Evolutionary conservation across 805 yeast species (phyloP).

Genomic region (Wickerhamiella alocasiicola): DNA sequence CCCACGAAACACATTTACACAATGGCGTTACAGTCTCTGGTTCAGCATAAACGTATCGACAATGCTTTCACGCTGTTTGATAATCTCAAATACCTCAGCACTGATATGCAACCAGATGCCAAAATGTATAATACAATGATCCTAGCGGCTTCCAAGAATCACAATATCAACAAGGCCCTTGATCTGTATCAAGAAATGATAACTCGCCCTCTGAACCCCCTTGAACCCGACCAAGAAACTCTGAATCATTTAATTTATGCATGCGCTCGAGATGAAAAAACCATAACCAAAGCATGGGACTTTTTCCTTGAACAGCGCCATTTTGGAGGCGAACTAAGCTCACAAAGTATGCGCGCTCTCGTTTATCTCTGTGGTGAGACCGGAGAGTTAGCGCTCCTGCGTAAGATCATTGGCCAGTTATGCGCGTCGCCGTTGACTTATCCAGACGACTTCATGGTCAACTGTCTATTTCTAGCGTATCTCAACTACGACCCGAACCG

Average conservation of each 20-base stretch:
- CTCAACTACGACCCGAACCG: conserved; percentile 21
- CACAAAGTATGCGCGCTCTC: conserved; percentile 50
- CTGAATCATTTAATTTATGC: conserved; percentile 53
- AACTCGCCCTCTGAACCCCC: conserved; percentile 25
- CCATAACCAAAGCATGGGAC: conserved; percentile 59
- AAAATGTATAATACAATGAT: conserved; percentile 62
- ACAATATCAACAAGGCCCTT: conserved; percentile 59
- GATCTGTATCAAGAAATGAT: conserved; percentile 65
- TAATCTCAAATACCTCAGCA: conserved; percentile 69
- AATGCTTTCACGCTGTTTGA: conserved; percentile 68
- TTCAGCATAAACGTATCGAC: conserved; percentile 35
- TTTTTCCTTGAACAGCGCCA: conserved; percentile 54
- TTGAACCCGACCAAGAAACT: conserved; percentile 34
- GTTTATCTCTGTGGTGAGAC: conserved; percentile 65
- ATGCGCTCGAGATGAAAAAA: conserved; percentile 42
- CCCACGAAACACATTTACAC: conserved; percentile 34
- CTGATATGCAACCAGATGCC: conserved; percentile 52
- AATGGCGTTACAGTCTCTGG: conserved; percentile 49
- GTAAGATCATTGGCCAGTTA: conserved; percentile 38
- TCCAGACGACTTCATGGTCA: conserved; percentile 25
- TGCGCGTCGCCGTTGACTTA: conserved; percentile 19
- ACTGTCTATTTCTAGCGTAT: conserved; percentile 27
- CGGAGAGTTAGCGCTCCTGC: conserved; percentile 59
- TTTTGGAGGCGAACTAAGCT: conserved; percentile 20
- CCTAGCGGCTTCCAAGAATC: conserved; percentile 46